phyloP scores from a whole-genome alignment of 1,139 yeast genomes.

The Debaryomycetaceae sp. region DNA sequence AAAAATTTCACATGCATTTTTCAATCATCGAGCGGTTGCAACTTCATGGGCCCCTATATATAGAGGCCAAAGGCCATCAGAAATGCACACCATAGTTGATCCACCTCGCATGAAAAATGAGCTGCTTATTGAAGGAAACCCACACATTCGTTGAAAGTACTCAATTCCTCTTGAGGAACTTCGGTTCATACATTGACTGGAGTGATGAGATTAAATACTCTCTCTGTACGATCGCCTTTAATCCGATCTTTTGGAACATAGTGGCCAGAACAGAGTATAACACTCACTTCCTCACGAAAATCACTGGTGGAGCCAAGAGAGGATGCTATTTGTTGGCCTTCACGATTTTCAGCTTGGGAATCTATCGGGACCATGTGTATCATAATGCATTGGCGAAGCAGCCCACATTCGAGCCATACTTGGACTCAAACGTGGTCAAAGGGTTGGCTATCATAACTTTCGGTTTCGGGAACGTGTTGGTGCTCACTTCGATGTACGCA shows the following conservation, averaged over 20 bases:
- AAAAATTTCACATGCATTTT: slow-evolving; percentile 3
- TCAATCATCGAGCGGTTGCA: not conserved
- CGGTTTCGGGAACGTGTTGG: slow-evolving; percentile 73
- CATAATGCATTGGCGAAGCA: slow-evolving; percentile 51
- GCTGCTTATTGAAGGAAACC: not conserved
- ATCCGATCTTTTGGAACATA: slow-evolving; percentile 93
- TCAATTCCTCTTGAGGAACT: not conserved
- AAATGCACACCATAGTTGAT: no score
- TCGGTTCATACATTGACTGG: slow-evolving; percentile 17
- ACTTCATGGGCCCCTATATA: not conserved
- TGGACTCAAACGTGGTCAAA: slow-evolving; percentile 32
- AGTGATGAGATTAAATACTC: slow-evolving; percentile 32
- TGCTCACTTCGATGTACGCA: slow-evolving; percentile 84
- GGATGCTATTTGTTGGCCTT: slow-evolving; percentile 86
- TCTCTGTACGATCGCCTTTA: slow-evolving; percentile 68
- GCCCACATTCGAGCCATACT: slow-evolving; percentile 53
- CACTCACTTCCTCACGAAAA: slow-evolving; percentile 68
- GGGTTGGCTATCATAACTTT: slow-evolving; percentile 41
- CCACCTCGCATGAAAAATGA: not conserved
- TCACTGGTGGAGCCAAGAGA: slow-evolving; percentile 59
- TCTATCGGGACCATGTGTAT: slow-evolving; percentile 75
- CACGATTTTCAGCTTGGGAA: slow-evolving; percentile 80
- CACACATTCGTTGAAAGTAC: not conserved
- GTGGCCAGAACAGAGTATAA: slow-evolving; percentile 85
- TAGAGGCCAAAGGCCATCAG: not conserved